Percentiles rank a stretch among this genome's conserved stretches.
These are phyloP conservation scores for Eragrostis curvula DNA, from an alignment of 176 grass and related monocot species.

Conservation along the genomic window DNA sequence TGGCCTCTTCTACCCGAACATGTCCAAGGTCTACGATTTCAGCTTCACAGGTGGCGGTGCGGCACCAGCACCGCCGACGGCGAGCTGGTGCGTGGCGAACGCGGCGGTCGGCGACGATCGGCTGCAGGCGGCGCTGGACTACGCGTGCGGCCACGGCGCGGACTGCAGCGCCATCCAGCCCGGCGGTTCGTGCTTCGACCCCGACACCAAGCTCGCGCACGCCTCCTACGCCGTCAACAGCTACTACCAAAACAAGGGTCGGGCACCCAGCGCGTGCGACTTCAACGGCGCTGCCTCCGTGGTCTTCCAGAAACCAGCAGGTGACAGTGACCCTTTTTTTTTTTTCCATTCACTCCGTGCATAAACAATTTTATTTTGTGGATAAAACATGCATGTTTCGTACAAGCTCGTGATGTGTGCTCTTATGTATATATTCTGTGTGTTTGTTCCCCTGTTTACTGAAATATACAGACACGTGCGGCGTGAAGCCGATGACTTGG, in stretches of 20 bases:
- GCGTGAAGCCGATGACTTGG: conserved; percentile 28
- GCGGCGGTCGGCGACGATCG: neutral
- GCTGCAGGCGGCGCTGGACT: conserved; percentile 45
- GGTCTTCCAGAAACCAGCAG: neutral
- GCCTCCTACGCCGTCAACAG: conserved; percentile 49
- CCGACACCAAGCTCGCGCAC: conserved; percentile 41
- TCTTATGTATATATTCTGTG: no score
- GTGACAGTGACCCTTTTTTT: neutral
- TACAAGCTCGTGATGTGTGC: no score
- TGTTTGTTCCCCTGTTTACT: no score
- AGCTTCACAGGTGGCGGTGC: conserved; percentile 35
- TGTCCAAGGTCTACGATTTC: conserved; percentile 62
- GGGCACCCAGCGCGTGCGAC: conserved; percentile 33
- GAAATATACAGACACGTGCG: no score
- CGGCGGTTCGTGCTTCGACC: conserved; percentile 41
- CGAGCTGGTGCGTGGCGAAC: conserved; percentile 43
- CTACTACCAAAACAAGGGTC: conserved; percentile 39
- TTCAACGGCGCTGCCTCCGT: conserved; percentile 37
- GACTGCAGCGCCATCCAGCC: conserved; percentile 14
- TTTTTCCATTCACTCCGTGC: no score
- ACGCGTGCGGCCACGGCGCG: conserved; percentile 31
- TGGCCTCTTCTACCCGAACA: conserved; percentile 66
- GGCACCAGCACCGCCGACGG: no score
- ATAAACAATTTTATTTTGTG: no score
- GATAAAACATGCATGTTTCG: no score